phyloP scores from a whole-genome alignment of 371 early-diverging fungal genomes.

The Lichtheimia ramosa region DNA sequence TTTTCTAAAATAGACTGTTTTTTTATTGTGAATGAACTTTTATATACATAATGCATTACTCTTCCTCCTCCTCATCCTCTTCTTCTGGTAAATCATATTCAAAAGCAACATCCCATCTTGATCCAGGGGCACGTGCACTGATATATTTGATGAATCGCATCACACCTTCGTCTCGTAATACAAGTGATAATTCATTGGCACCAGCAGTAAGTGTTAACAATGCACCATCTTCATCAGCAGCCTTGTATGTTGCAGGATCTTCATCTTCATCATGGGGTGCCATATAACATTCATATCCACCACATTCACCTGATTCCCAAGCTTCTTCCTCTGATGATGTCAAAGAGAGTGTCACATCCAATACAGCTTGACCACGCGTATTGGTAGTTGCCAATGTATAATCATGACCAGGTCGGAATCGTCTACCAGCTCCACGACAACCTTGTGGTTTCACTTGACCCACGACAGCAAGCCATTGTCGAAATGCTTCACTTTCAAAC shows the following conservation, averaged over 20 bases:
- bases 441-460: conserved; percentile 35
- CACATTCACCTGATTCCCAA: conserved; percentile 68
- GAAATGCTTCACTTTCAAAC: conserved; percentile 43
- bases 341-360: conserved; percentile 63
- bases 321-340: conserved; percentile 23
- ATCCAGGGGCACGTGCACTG: conserved; percentile 63
- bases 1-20: neutral
- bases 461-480: conserved; percentile 48
- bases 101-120: conserved; percentile 77
- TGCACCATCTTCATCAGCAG: conserved; percentile 63
- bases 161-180: conserved; percentile 69
- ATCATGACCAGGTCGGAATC: conserved; percentile 74
- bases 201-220: conserved; percentile 67
- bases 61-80: conserved; percentile 17
- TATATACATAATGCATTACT: neutral
- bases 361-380: conserved; percentile 39
- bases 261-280: conserved; percentile 66
- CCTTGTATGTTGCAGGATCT: conserved; percentile 71
- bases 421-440: conserved; percentile 49
- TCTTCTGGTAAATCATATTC: conserved; percentile 56
- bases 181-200: conserved; percentile 63
- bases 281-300: conserved; percentile 80
- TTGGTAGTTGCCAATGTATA: conserved; percentile 65
- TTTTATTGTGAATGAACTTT: neutral
- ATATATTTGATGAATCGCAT: conserved; percentile 80